These are phyloP conservation scores for Aspergillus clavatus DNA, from an alignment of 2,329 filamentous ascomycete genomes.

Conservation along the genomic window DNA sequence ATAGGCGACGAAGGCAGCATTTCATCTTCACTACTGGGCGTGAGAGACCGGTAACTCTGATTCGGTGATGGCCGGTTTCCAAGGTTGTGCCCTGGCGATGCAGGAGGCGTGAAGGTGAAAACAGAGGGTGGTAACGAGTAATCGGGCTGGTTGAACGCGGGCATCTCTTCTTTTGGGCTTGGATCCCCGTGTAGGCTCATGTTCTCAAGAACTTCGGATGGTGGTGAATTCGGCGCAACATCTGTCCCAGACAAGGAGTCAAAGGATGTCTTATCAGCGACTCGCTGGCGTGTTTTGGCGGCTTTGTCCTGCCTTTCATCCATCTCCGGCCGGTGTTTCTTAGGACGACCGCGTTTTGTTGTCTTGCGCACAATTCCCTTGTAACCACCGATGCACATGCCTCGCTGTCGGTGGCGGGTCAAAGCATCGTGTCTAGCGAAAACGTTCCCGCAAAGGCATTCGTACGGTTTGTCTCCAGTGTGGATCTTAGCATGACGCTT, in stretches of 20 bases:
- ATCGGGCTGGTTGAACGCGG: slow-evolving; percentile 27
- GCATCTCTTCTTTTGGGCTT: slow-evolving; percentile 29
- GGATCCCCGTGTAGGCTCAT: slow-evolving; percentile 34
- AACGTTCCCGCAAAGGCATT: slow-evolving; percentile 87
- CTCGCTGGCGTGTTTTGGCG: slow-evolving; percentile 46
- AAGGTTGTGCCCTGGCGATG: slow-evolving; percentile 41
- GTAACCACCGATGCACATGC: slow-evolving; percentile 94
- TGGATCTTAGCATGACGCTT: slow-evolving; percentile 98
- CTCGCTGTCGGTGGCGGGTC: slow-evolving; percentile 87
- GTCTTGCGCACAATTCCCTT: slow-evolving; percentile 69
- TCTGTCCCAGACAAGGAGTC: slow-evolving; percentile 36
- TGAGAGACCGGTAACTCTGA: slow-evolving; percentile 33
- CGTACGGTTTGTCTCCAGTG: slow-evolving; percentile 90
- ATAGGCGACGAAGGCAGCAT: slow-evolving; percentile 34
- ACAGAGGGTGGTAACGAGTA: slow-evolving; percentile 36
- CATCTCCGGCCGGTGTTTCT: slow-evolving; percentile 56
- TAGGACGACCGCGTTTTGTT: slow-evolving; percentile 61
- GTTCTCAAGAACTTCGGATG: slow-evolving; percentile 38
- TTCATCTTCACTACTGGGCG: slow-evolving; percentile 36
- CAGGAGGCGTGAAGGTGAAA: slow-evolving; percentile 46
- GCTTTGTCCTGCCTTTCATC: slow-evolving; percentile 56
- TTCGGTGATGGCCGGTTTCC: slow-evolving; percentile 36
- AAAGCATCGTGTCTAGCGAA: slow-evolving; percentile 95
- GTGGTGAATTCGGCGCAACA: slow-evolving; percentile 40
- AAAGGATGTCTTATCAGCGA: slow-evolving; percentile 32